Base-by-base conservation (phyloP, 257 asterid genomes). In the Verbascum thapsus region DNA sequence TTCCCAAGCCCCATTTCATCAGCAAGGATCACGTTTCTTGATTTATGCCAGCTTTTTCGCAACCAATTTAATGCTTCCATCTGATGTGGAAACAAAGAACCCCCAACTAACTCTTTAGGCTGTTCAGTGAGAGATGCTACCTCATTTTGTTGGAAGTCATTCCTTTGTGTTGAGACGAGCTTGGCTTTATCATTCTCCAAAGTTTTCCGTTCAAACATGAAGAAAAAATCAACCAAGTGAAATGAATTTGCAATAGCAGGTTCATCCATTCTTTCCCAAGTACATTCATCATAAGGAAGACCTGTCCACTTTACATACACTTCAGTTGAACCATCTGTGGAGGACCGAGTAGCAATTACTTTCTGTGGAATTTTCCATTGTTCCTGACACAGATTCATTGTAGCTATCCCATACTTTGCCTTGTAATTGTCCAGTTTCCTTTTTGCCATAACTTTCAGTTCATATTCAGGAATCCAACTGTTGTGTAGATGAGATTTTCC, bases 1-100 rank as follows among this genome's bases (percentile, higher is more conserved):
- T 94, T 94, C 49, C 99, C 99, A 51, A 94, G 92, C 64, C 99
- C 99, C 99, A 94, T 94, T 80, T 94, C 99, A 72, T 94, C 99
- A 61, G 99, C 99, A 70, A 94, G 95, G 69, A 94, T 94, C 66
- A 94, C 99, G 53, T 90, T 90, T 80, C 91, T 85, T 58, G 96
- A 85, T 74, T 73, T 90, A 61, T 78, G 81, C 98, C 99, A 94
- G 71, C 98, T 84, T 68, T 80, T 90, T 26, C 99, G 95, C 79
- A 94, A 79, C 99, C 99, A 94, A 80, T 94, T 94, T 71, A 94
- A 70, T 11, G 99, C 99, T 80, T 90, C 99, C 70, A 94, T 73
- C 84, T 94, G 99, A 79, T 94, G 99, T 6, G 99, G 98, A 74
- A 85, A 94, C 69, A 94, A 71, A 10, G 86, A 66, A 57, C 99